Conservation (phyloP, 2,329 filamentous ascomycete genomes). For the Tolypocladium ophioglossoides region DNA sequence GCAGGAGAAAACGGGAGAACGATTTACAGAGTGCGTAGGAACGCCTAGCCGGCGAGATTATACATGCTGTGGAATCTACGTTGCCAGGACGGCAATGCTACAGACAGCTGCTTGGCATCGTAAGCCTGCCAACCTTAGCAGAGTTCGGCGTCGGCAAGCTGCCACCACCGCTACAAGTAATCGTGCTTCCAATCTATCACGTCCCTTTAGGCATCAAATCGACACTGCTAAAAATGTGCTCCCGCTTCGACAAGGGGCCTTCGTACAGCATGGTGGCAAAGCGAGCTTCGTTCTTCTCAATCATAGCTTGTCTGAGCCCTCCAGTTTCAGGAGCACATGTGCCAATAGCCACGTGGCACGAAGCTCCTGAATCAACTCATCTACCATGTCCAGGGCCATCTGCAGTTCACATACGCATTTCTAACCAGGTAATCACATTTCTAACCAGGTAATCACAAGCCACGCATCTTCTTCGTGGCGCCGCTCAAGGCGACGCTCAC, state of each 20-base stretch:
- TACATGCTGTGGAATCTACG: neutral
- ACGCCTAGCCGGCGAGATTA: too few relatives aligned
- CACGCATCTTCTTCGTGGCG: constrained; percentile 30
- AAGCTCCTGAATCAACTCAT: too few relatives aligned
- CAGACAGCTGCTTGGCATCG: neutral
- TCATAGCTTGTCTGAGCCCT: too few relatives aligned
- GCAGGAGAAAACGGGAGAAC: neutral
- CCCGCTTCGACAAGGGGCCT: neutral
- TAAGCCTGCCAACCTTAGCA: neutral
- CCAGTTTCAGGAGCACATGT: neutral
- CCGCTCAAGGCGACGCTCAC: constrained; percentile 25
- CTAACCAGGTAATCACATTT: too few relatives aligned
- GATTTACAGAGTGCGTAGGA: neutral
- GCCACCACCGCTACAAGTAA: neutral
- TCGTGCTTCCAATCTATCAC: neutral
- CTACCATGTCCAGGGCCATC: too few relatives aligned
- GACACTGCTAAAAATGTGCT: neutral
- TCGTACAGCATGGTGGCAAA: neutral
- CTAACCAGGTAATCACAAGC: neutral
- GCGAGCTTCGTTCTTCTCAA: neutral
- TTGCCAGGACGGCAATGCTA: neutral
- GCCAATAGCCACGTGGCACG: neutral
- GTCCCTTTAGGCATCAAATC: neutral
- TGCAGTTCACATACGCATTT: too few relatives aligned
- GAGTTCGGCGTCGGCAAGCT: neutral